Percentiles rank a stretch among this genome's conserved stretches.
Conservation (phyloP, 129 eudicot species). For the Oenanthe sinensis region DNA sequence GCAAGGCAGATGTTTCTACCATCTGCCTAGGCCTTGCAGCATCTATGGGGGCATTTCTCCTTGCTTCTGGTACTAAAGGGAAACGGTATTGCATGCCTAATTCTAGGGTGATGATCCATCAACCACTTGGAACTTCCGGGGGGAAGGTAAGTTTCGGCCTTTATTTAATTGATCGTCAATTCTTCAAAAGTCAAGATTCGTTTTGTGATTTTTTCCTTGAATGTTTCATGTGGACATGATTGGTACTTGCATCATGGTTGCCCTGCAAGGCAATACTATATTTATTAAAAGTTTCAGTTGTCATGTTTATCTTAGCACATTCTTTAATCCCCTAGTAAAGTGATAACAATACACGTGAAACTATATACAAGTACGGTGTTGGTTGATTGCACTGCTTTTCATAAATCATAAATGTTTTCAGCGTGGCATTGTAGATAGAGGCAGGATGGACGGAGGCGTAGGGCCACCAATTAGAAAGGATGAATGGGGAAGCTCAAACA, state of each 20-base stretch:
- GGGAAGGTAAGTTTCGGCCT: constrained; percentile 48
- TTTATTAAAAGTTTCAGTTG: not conserved
- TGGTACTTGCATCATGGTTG: not conserved
- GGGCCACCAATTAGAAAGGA: not conserved
- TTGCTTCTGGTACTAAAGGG: constrained; percentile 90
- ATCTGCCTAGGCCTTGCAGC: constrained; percentile 86
- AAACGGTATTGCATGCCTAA: constrained; percentile 97
- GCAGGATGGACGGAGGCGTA: not conserved
- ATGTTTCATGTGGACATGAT: not conserved
- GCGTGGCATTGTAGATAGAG: not conserved
- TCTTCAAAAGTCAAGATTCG: no score
- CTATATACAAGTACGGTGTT: not conserved
- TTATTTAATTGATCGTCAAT: not conserved
- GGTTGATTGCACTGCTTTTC: not conserved
- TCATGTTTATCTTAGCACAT: not conserved
- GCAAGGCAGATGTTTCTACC: constrained; percentile 95
- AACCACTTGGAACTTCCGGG: constrained; percentile 65
- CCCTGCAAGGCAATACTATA: not conserved
- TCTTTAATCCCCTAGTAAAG: not conserved
- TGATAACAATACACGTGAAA: not conserved
- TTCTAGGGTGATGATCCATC: constrained; percentile 88
- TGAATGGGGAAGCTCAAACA: not conserved
- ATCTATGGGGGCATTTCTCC: constrained; percentile 97
- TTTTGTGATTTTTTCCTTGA: constrained; percentile 1
- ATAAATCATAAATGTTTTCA: not conserved